Evolutionary conservation across 768 basidiomycete genomes (phyloP), one percentile per base, ranked within the genome.

Genomic region (Thelephora aurantiotincta): DNA sequence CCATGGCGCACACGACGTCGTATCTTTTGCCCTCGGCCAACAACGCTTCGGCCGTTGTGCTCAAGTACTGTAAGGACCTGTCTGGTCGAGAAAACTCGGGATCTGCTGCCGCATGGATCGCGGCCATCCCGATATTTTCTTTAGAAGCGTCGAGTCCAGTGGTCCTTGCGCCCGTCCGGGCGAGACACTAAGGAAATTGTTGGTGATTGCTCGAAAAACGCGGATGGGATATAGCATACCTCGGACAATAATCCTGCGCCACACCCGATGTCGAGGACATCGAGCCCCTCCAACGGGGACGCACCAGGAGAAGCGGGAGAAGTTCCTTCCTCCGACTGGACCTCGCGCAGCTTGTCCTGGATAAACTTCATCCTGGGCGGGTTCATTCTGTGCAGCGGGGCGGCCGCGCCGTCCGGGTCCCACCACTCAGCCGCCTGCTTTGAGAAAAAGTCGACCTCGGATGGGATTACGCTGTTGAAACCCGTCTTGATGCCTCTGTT

Each of bases 1-100:
- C 96, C 89, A 98, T 89, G 11, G 92, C 85, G 60, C 91, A 96
- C 12, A 99, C 92, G 18, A 92, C 75, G 60, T 98, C 94, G 59
- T 82, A 98, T 45, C 76, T 76, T 54, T 71, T 72, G 11, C 71
- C 58, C 23, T 44, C 46, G 0, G 50, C 55, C 13, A 87, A 64
- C 3, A 99, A 72, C 0, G 70, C 70, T 58, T 97, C 92, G 0
- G 84, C 89, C 0, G 84, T 70, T 0, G 75, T 70, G 56, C 86
- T 78, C 6, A 75, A 65, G 65, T 97, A 98, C 0, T 68, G 62
- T 20, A 93, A 35, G n/a, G 63, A 53, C 9, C 41, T 44, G 26
- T 46, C 14, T 1, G 44, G 58, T 53, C 7, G 66, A 56, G 16
- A 94, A 68, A 35, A 65, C 60, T 22, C 9, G 0, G 85, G 83